Evolutionary conservation across 2,329 filamentous ascomycete species (phyloP), one percentile per base, ranked within the genome.

Genomic region (Cryoendolithus antarcticus): DNA sequence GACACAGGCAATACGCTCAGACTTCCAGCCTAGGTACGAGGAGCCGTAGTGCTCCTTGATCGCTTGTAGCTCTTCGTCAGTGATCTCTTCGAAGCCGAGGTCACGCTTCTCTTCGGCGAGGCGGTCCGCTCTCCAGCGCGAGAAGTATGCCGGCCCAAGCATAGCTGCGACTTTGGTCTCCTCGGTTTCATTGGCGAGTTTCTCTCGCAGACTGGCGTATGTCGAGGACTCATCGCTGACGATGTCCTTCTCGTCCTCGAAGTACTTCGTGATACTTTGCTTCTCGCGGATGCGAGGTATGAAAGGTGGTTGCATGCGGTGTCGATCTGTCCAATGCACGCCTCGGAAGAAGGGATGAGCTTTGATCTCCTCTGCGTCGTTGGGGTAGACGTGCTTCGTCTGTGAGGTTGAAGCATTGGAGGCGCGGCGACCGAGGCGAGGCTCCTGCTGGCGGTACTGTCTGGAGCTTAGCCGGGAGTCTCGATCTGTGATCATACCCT

Each of bases 361-460:
- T 58, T 93, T 95, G 66, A 96, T 93, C 40, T 95, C 86, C 47
- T 83, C 76, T 1, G 84, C 88, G 53, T 93, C 88, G 44, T 91
- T 74, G 0, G 82, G 69, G 52, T 86, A 89, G 3, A 96, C 88
- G 27, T 76, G 40, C 61, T 61, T 43, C 9, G 43, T 45, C 11
- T 50, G 41, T 4, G 44, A 44, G 3, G 37, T 42, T 80, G 31
- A 74, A 68, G 24, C 70, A 65, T 40, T 63, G 57, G 46, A 67
- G 61, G 48, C 65, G 44, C 54, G 45, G 43, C 44, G 44, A 50
- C 59, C 35, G 10, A 53, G 30, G 12, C 50, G 38, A 40, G 44
- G 48, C 44, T 91, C 81, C 48, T 82, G 82, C 41, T 74, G 65
- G 32, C 73, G 70, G 54, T 95, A 95, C 35, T 77, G 72, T 42